phyloP scores from a whole-genome alignment of 2,329 filamentous ascomycete species.

The Graphilbum fragrans region DNA sequence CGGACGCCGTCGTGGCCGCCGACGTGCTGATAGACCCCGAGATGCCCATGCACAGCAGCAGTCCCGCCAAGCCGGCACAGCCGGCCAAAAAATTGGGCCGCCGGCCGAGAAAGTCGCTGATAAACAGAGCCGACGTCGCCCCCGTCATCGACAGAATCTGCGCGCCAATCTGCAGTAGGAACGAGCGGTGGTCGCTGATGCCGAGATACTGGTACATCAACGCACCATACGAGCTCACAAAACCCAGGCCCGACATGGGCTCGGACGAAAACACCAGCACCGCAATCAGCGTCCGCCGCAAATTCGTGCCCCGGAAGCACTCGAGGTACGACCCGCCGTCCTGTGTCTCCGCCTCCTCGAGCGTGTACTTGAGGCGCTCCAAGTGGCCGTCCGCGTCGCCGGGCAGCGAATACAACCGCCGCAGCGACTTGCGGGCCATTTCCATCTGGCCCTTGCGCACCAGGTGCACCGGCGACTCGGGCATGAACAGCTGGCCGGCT shows the following conservation, averaged over 20 bases:
- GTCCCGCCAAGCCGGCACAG: conserved; percentile 12
- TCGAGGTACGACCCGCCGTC: conserved; percentile 15
- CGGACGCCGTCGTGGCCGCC: conserved; percentile 11
- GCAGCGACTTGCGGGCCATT: conserved; percentile 18
- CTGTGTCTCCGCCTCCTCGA: conserved; percentile 33
- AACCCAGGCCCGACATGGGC: conserved; percentile 4
- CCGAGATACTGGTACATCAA: conserved; percentile 5
- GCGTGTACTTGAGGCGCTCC: conserved; percentile 39
- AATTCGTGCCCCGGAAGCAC: conserved; percentile 20
- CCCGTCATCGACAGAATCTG: conserved; percentile 25
- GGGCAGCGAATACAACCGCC: conserved; percentile 5
- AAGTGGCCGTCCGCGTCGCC: background rate
- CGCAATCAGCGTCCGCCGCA: conserved; percentile 25
- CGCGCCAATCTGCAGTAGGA: conserved; percentile 18
- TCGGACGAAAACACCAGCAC: conserved; percentile 34
- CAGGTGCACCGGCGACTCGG: conserved; percentile 6
- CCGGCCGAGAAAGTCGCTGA: conserved; percentile 4
- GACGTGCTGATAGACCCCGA: conserved; percentile 10
- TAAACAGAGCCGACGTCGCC: conserved; percentile 17
- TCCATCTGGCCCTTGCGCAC: conserved; percentile 1
- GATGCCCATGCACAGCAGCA: conserved; percentile 17
- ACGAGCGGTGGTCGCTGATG: conserved; percentile 16
- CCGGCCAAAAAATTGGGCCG: conserved; percentile 3
- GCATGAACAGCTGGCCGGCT: conserved; percentile 27
- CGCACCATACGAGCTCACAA: conserved; percentile 2